Evolutionary conservation across 495 filamentous ascomycete species (phyloP).

Genomic region (Lasiosphaeria ovina): DNA sequence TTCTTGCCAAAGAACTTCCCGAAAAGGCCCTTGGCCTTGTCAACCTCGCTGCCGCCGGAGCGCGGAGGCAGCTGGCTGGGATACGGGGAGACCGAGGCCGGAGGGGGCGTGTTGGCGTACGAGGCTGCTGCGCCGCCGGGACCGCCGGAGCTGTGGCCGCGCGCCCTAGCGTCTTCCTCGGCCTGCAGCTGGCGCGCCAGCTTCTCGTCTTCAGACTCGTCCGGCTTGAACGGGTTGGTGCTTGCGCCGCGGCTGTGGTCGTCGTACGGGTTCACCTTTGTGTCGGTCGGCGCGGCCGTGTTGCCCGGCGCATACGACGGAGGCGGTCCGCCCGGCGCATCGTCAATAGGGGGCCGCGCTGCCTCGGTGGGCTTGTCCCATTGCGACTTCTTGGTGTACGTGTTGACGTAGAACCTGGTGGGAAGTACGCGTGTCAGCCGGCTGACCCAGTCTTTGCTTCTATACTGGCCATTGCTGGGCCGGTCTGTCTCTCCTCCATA

Average conservation of each 20-base stretch:
- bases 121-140: constrained; percentile 24
- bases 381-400: constrained; percentile 79
- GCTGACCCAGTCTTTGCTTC: background rate
- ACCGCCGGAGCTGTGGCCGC: constrained; percentile 12
- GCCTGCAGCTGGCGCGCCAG: constrained; percentile 77
- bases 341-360: constrained; percentile 44
- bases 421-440: background rate
- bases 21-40: constrained; percentile 50
- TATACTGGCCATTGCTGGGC: background rate
- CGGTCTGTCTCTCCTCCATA: background rate
- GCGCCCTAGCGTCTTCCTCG: constrained; percentile 69
- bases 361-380: constrained; percentile 76
- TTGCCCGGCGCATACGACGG: constrained; percentile 60
- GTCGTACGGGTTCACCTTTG: constrained; percentile 64
- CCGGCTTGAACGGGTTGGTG: constrained; percentile 14
- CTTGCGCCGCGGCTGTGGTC: constrained; percentile 19
- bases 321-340: constrained; percentile 53
- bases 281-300: constrained; percentile 47
- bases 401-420: constrained; percentile 82
- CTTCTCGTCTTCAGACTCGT: constrained; percentile 64
- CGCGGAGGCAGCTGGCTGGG: constrained; percentile 37
- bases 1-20: constrained; percentile 54
- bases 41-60: constrained; percentile 22
- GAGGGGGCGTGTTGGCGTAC: constrained; percentile 25
- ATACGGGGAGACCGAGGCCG: constrained; percentile 3